These are phyloP conservation scores for Aureobasidium sp. DNA, from an alignment of 2,329 filamentous ascomycete species.

Conservation along the genomic window DNA sequence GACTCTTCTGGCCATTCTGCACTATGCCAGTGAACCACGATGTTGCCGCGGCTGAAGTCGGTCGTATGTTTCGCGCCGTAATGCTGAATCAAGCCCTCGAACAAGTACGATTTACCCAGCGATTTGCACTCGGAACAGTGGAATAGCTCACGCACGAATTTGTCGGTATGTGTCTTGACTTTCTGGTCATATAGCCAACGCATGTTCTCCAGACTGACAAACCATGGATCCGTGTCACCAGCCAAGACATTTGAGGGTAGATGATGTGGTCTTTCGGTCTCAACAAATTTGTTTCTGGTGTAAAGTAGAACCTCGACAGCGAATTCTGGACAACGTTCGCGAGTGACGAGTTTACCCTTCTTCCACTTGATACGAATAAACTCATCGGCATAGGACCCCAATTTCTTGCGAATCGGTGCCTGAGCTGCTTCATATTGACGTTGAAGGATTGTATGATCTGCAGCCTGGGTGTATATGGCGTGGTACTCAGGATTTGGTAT, in stretches of 20 bases:
- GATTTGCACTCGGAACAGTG: conserved; percentile 57
- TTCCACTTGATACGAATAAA: conserved; percentile 61
- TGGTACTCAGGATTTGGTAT: conserved; percentile 41
- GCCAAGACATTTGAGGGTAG: conserved; percentile 42
- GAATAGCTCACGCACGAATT: conserved; percentile 64
- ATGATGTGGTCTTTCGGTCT: conserved; percentile 2
- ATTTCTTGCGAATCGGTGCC: conserved; percentile 56
- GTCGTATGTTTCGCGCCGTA: conserved; percentile 75
- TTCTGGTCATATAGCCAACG: conserved; percentile 77
- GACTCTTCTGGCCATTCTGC: conserved; percentile 70
- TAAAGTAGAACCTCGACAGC: conserved; percentile 62
- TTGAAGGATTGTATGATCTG: conserved; percentile 53
- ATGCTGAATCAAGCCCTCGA: conserved; percentile 75
- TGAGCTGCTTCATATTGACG: conserved; percentile 66
- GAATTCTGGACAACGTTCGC: conserved; percentile 59
- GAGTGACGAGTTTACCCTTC: conserved; percentile 55
- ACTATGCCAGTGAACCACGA: conserved; percentile 68
- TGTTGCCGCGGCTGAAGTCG: conserved; percentile 60
- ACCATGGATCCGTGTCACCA: conserved; percentile 22
- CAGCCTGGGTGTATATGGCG: conserved; percentile 44
- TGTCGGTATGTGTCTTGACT: conserved; percentile 62
- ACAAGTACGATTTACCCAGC: conserved; percentile 61
- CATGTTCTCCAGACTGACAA: conserved; percentile 73
- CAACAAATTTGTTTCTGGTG: conserved; percentile 19
- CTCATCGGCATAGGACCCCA: conserved; percentile 63